Base-by-base conservation (phyloP, 257 asterid species). In the Nicotiana otophora region DNA sequence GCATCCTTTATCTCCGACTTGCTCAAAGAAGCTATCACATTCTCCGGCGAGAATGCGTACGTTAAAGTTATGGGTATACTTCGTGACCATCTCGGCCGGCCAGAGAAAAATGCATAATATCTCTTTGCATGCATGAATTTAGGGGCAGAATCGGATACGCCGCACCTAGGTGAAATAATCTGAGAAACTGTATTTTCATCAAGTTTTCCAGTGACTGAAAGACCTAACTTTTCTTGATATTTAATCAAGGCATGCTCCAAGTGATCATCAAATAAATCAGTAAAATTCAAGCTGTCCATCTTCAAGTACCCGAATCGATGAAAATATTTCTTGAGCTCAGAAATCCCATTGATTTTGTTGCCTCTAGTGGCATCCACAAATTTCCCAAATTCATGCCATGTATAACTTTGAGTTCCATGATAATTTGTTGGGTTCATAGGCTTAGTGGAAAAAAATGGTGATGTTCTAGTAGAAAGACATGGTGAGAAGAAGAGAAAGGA, bases 131-230 rank as follows among this genome's bases (percentile, higher is more conserved):
- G 91, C 78, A 77, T 51, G 58, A 23, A 6, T 9, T 67, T 1
- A 5, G 77, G 76, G 8, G 23, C 12, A 3, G 19, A 46, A 76
- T 96, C 98, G 1, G 89, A 78, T 10, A 96, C 89, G 26, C 97
- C 98, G 30, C 98, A 94, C 82, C 95, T 82, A 4, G 98, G 99
- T 1, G 88, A 81, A 88, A 82, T 89, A 81, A 95, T 81, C 19
- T 88, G 86, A 0, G 86, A 63, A 1, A 91, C 30, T 1, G 98
- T 95, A 10, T 11, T 30, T 0, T 79, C 68, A 81, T 95, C 92
- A 64, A 95, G 89, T 54, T 64, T 87, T 76, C 93, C 90, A 0
- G 92, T 90, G 1, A 89, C 31, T 0, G 89, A 17, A 46, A 95
- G 91, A 34, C 95, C 92, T 10, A 88, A 61, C 28, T 76, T 91